Evolutionary conservation across 257 asterid species (phyloP), one percentile per base, ranked within the genome.

Genomic region (Pogostemon cablin): DNA sequence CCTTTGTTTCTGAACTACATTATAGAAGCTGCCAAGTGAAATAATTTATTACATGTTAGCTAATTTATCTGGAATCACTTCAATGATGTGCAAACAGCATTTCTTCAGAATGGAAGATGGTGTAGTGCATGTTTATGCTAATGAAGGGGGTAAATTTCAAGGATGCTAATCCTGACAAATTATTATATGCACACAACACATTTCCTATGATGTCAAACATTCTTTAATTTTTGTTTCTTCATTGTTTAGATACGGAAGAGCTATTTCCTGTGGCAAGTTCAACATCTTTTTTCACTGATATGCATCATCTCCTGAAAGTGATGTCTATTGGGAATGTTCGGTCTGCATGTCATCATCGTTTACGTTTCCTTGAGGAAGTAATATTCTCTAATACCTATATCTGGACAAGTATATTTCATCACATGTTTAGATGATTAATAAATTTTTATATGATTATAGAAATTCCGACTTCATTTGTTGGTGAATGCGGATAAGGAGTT

Each of bases 311-410:
- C 68, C 85, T 92, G 78, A 92, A 85, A 88, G 92, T 86, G 59
- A 80, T 89, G 88, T 84, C 96, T 49, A 43, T 81, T 64, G 98
- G 98, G 77, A 92, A 90, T 80, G 95, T 80, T 69, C 93, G 96
- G 48, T 84, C 98, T 65, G 75, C 80, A 64, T 89, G 98, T 81
- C 89, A 92, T 79, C 95, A 89, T 59, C 88, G 98, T 3, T 50
- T 92, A 77, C 81, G 93, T 65, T 84, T 92, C 82, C 96, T 92
- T 37, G 96, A 92, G 82, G 95, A 92, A 86, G 98, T 92, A 86
- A 75, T 42, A 39, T 56, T 75, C 38, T 46, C 68, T 56, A 59
- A 20, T 62, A 53, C 74, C 71, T 64, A 55, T 67, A n/a, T 57
- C 37, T 75, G 63, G 58, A 42, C 54, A 56, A 71, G 25, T 75